Base-by-base conservation (phyloP, 352 stramenopile species). In the Globisporangium cystogenes region DNA sequence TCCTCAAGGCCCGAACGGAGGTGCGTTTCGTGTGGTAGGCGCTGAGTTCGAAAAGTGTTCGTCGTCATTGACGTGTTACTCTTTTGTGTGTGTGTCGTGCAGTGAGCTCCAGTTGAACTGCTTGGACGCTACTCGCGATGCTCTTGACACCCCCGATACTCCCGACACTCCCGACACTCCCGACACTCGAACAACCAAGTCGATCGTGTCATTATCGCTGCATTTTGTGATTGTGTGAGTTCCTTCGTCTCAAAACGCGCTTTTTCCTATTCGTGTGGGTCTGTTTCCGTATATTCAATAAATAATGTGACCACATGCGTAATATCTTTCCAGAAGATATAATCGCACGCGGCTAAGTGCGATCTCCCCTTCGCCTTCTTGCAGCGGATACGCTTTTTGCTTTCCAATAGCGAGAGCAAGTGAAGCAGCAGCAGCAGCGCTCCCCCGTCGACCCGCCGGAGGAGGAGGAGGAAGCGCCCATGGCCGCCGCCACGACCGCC, bases 401-500 rank as follows among this genome's bases (percentile, higher is more conserved):
- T 39, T 51, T 51, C 31, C 20, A n/a, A 45, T 45, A 45, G 10
- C n/a, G 39, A 44, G 20, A 26, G 39, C 39, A 21, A 44, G 40
- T 45, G 21, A 45, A 24, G 40, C 14, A 45, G 40, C 40, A 23
- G 14, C 36, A 41, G 36, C 14, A 21, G 36, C 18, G 36, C 36
- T n/a, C 26, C 26, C 26, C 26, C 26, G 12, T 10, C 29, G 29
- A 35, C 29, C 33, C 33, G 33, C 10, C 7, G 29, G 15, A 16
- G 12, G 14, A 39, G 12, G 33, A 11, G n/a, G n/a, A 39, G 33
- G 12, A 39, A 39, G 33, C 14, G 33, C 33, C 42, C 43, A 59
- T 49, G 53, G 51, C 48, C 24, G 52, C 43, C 40, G 51, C 41
- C 53, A 52, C 53, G 43, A 40, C 36, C 36, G 46, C 26, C n/a